Conservation (phyloP, 129 eudicot genomes). For the Saussurea involucrata region DNA sequence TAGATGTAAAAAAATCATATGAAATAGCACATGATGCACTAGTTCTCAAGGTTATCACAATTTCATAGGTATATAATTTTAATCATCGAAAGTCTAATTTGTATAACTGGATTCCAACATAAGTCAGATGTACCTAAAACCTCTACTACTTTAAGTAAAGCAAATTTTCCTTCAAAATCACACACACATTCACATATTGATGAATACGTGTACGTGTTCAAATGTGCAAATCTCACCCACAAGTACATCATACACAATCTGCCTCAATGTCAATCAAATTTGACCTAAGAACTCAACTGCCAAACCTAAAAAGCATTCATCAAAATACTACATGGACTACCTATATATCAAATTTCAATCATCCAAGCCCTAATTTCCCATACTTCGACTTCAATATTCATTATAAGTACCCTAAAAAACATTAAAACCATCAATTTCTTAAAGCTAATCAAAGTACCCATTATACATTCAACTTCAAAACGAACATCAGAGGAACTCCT, state of each 20-base stretch:
- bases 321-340: neutral
- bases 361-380: neutral
- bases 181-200: neutral
- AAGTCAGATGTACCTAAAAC: constrained; percentile 10
- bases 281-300: neutral
- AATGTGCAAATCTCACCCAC: neutral
- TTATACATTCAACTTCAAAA: constrained; percentile 7
- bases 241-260: neutral
- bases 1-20: too few species aligned
- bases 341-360: constrained; percentile 1
- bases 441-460: neutral
- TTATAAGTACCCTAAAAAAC: constrained; percentile 9
- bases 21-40: too few species aligned
- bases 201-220: neutral
- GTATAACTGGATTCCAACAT: neutral
- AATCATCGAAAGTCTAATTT: constrained; percentile 6
- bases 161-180: neutral
- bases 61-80: too few species aligned
- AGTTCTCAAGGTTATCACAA: too few species aligned
- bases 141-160: neutral
- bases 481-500: neutral
- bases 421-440: neutral
- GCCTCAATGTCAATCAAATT: neutral
- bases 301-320: neutral
- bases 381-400: neutral